Conservation (phyloP, 2,329 filamentous ascomycete species). For the Trichoderma lentiforme region DNA sequence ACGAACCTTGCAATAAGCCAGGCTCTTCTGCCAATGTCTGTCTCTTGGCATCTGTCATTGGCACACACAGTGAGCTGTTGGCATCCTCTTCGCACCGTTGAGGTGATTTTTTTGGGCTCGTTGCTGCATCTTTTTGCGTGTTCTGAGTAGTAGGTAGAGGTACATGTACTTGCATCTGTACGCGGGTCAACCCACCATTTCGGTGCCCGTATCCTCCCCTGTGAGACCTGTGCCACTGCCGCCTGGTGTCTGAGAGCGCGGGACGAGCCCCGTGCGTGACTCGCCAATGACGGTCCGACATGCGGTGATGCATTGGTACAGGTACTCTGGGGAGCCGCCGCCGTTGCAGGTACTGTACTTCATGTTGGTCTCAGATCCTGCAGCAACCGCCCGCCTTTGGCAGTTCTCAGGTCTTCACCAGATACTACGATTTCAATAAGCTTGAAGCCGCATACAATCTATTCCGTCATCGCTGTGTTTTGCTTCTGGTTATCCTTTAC, state of each 20-base stretch:
- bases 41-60: neutral
- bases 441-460: neutral
- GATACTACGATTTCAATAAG: neutral
- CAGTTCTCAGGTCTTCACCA: neutral
- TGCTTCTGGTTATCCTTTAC: neutral
- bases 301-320: neutral
- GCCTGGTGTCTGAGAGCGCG: constrained; percentile 1
- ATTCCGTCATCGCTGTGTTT: neutral
- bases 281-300: neutral
- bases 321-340: neutral
- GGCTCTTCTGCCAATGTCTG: neutral
- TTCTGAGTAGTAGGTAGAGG: neutral
- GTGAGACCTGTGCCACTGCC: neutral
- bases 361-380: no score
- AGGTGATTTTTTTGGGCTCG: neutral
- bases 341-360: neutral
- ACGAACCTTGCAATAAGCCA: neutral
- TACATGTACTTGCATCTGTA: neutral
- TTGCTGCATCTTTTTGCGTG: neutral
- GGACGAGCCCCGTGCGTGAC: constrained; percentile 8
- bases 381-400: no score
- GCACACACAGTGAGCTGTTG: neutral
- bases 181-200: neutral
- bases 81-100: neutral
- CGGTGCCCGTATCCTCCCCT: neutral